Conservation (phyloP, 495 filamentous ascomycete genomes). For the Chaetomium fimeti region DNA sequence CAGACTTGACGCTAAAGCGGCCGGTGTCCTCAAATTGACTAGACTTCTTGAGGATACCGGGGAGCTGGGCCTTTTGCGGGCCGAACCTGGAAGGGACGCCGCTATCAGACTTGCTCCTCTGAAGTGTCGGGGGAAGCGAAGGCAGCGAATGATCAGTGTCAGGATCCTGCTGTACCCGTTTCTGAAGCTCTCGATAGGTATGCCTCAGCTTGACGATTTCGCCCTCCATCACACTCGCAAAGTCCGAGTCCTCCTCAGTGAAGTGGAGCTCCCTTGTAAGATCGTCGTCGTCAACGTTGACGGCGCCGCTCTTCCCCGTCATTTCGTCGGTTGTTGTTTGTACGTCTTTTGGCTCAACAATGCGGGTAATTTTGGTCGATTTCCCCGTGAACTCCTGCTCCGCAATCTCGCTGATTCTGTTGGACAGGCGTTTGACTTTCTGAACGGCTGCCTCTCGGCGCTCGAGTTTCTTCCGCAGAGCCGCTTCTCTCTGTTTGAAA, state of each 20-base stretch:
- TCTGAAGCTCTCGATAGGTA: constrained; percentile 37
- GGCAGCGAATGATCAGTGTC: constrained; percentile 29
- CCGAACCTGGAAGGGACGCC: constrained; percentile 29
- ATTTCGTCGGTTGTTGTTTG: constrained; percentile 27
- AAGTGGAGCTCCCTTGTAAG: constrained; percentile 45
- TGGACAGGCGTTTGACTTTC: constrained; percentile 37
- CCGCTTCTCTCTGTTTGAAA: constrained; percentile 37
- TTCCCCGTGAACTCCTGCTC: constrained; percentile 37
- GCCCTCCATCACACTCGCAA: constrained; percentile 42
- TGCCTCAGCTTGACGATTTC: constrained; percentile 42
- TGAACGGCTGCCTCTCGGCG: constrained; percentile 37
- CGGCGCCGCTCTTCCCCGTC: constrained; percentile 31
- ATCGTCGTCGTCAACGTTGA: constrained; percentile 42
- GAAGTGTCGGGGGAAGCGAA: constrained; percentile 23
- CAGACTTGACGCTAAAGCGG: constrained; percentile 45
- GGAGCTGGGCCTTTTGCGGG: constrained; percentile 34
- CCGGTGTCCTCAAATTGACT: constrained; percentile 46
- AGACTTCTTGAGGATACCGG: constrained; percentile 47
- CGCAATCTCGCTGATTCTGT: constrained; percentile 36
- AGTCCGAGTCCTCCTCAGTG: constrained; percentile 45
- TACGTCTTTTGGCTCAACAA: constrained; percentile 37
- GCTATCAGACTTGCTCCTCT: constrained; percentile 28
- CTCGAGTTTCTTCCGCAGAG: constrained; percentile 37
- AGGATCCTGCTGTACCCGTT: constrained; percentile 24
- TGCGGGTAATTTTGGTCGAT: constrained; percentile 38